Percentiles rank a stretch among this genome's conserved stretches.
These are phyloP conservation scores for Chrysoporthe cubensis DNA, from an alignment of 2,329 filamentous ascomycete species.

Conservation along the genomic window DNA sequence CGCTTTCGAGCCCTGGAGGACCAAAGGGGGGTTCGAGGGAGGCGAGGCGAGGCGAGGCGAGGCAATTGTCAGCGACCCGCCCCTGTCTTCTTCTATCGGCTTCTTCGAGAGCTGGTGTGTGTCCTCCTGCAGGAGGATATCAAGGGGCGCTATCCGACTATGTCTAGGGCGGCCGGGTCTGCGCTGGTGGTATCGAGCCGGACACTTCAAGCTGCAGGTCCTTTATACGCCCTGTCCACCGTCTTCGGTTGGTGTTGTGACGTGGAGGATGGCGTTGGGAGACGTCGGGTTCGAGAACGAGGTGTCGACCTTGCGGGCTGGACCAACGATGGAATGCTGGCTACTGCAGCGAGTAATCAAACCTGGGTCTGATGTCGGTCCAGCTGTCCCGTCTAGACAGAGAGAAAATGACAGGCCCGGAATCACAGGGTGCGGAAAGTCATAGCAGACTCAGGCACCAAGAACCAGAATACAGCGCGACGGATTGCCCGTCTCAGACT, in stretches of 20 bases:
- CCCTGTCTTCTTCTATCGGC: slow-evolving; percentile 24
- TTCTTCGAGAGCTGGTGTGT: slow-evolving; percentile 20
- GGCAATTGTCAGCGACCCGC: slow-evolving; percentile 17
- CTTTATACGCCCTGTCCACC: not conserved
- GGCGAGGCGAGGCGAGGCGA: slow-evolving; percentile 2
- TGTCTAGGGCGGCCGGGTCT: not conserved
- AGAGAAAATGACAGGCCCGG: slow-evolving; percentile 6
- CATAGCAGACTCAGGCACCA: not conserved
- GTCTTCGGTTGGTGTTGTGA: not conserved
- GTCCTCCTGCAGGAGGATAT: slow-evolving; percentile 6
- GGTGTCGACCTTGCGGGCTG: not conserved
- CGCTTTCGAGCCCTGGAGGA: slow-evolving; percentile 5
- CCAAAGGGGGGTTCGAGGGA: slow-evolving; percentile 4
- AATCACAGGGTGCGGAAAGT: not conserved
- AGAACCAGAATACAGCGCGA: not conserved
- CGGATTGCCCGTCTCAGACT: no score
- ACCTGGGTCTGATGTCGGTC: slow-evolving; percentile 12
- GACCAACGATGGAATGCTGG: no score
- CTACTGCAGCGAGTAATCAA: not conserved
- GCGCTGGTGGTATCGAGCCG: slow-evolving; percentile 14
- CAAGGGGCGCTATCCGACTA: slow-evolving; percentile 3
- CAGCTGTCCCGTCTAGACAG: not conserved
- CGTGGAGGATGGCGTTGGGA: not conserved
- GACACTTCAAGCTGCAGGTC: slow-evolving; percentile 11
- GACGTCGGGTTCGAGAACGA: not conserved